Percentiles rank a stretch among this genome's conserved stretches.
Evolutionary conservation across 169 alveolate species (phyloP).

Genomic region (Nephromyces sp.): DNA sequence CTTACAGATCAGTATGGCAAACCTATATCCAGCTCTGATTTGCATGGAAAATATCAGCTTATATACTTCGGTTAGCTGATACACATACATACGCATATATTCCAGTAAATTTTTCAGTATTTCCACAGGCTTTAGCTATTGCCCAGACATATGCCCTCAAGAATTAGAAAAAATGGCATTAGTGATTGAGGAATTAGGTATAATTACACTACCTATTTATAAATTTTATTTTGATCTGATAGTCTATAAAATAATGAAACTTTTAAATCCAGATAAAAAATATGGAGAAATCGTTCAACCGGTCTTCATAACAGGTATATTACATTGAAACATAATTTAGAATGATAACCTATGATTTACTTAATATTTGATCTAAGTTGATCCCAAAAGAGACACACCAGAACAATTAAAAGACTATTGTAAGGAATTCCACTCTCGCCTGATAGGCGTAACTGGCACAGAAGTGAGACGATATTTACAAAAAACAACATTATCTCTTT

Average conservation of each 20-base stretch:
- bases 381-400: slow-evolving; percentile 41
- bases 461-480: slow-evolving; percentile 13
- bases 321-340: neutral
- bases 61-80: slow-evolving; percentile 30
- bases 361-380: slow-evolving; percentile 18
- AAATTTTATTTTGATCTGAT: slow-evolving; percentile 1
- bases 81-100: too few relatives aligned
- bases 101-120: neutral
- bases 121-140: slow-evolving; percentile 57
- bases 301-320: slow-evolving; percentile 18
- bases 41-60: slow-evolving; percentile 27
- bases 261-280: slow-evolving; percentile 32
- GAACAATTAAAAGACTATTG: slow-evolving; percentile 35
- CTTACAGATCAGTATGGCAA: slow-evolving; percentile 44
- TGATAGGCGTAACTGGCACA: slow-evolving; percentile 47
- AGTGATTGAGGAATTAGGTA: slow-evolving; percentile 51
- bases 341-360: neutral
- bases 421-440: slow-evolving; percentile 48
- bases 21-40: slow-evolving; percentile 10
- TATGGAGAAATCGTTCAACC: slow-evolving; percentile 35
- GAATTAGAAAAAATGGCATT: slow-evolving; percentile 67
- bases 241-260: neutral
- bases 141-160: slow-evolving; percentile 82
- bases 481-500: too few relatives aligned
- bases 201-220: too few relatives aligned